Percentiles rank a stretch among this genome's conserved stretches.
Conservation (phyloP, 139 green algal genomes). For the Eudorina sp. region DNA sequence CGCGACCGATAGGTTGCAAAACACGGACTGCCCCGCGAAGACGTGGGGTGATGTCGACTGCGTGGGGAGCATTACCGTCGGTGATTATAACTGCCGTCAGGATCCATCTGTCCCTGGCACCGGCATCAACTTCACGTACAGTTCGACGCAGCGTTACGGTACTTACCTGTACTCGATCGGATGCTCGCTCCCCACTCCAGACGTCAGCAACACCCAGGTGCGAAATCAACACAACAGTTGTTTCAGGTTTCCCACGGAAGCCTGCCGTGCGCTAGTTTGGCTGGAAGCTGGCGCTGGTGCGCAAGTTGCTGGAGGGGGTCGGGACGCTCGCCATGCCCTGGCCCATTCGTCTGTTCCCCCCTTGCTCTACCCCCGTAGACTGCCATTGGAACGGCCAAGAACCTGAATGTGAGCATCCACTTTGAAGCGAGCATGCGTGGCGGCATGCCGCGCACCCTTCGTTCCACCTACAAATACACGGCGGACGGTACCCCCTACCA, state of each 20-base stretch:
- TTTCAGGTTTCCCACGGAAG: too few relatives aligned
- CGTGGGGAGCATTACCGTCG: conserved; percentile 27
- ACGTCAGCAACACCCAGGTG: background rate
- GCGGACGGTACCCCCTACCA: conserved; percentile 49
- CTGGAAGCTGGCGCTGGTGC: too few relatives aligned
- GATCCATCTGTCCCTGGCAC: background rate
- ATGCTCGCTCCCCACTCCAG: conserved; percentile 1
- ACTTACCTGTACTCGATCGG: background rate
- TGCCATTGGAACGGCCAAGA: conserved; percentile 42
- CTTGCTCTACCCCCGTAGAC: background rate
- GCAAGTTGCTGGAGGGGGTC: too few relatives aligned
- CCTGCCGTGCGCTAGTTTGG: too few relatives aligned
- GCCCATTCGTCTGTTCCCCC: too few relatives aligned
- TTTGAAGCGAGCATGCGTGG: conserved; percentile 55
- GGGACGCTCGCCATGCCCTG: too few relatives aligned
- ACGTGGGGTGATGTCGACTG: conserved; percentile 14
- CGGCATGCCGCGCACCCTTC: background rate
- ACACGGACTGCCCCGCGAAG: conserved; percentile 7
- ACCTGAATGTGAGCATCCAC: conserved; percentile 42
- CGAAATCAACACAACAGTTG: too few relatives aligned
- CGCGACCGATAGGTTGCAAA: background rate
- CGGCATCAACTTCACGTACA: background rate
- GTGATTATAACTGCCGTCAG: conserved; percentile 40
- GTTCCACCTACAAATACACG: conserved; percentile 29
- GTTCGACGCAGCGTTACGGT: background rate